Evolutionary conservation across 2,329 filamentous ascomycete species (phyloP), one percentile per base, ranked within the genome.

Genomic region (Fusarium sp.): DNA sequence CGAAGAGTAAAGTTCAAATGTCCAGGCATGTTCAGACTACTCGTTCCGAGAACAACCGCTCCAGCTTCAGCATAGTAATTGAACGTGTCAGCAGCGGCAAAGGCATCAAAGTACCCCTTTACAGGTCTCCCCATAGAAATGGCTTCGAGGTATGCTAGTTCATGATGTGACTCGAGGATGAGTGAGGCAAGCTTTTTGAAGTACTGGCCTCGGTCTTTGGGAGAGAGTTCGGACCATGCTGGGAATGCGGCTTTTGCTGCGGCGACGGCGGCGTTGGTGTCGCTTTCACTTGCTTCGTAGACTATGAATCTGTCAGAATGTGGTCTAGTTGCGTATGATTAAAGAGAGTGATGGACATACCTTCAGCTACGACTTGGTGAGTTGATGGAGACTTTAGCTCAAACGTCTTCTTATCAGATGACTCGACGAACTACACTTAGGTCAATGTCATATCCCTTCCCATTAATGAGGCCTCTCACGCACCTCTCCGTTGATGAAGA

Each of bases 231-330:
- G 0, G 83, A 81, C 86, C 86, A 88, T 34, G 81, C 80, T 18
- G 82, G 82, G 69, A 86, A 87, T 1, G 87, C 87, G 18, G 82
- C 82, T 62, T 87, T 83, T 7, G 86, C 87, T 11, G 85, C 84
- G 8, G 80, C 82, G 8, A 88, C 85, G 9, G 86, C 86, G 6
- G 78, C 77, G 56, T 88, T 84, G n/a, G 87, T 85, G 75, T 87
- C 85, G 17, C 82, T 77, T 61, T 84, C 44, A 34, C 54, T 47
- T 26, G 39, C 54, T 47, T 57, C 54, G 9, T 38, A 20, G n/a
- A 57, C 54, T 57, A 1, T 12, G 3, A 10, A 17, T 6, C 1
- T 9, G 24, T 55, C 4, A 56, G 52, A 18, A 8, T 4, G 5
- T 30, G 11, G 6, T 3, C 2, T 28, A 15, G 5, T 15, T 17